Base-by-base conservation (phyloP, 768 basidiomycete species). In the Naganishia randhawae region DNA sequence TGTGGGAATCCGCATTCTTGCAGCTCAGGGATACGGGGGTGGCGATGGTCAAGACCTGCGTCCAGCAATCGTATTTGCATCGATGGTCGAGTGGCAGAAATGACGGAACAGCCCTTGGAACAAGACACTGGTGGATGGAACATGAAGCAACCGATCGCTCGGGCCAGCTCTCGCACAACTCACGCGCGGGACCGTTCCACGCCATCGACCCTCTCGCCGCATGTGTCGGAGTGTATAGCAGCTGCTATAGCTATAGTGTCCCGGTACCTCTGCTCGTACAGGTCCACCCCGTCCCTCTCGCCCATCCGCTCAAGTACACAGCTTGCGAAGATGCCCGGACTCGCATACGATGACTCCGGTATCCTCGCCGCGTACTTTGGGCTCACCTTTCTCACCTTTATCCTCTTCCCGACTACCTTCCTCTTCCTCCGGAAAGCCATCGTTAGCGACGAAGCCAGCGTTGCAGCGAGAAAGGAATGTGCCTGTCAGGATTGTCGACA, bases 301-400 rank as follows among this genome's bases (percentile, higher is more conserved):
- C 4, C 48, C 19, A 37, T 3, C 35, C 33, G 16, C 39, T 31
- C 45, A 27, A 25, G 13, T 45, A 2, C 17, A 45, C 42, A 22
- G 22, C 27, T 31, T n/a, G 50, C 29, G 53, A 68, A 39, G 29
- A 68, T 68, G 67, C 74, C 79, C 10, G 78, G 77, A 19, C 78
- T 80, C 62, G 74, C 75, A 25, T 82, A 82, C 69, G 81, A 82
- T 71, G 80, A 81, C 35, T 75, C 74, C n/a, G 79, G 78, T 39
- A 75, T 76, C 11, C 68, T 80, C 8, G 75, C 76, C 54, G 75
- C 78, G 63, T 97, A 93, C 82, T 97, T 97, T 81, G 81, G 92
- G 69, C 86, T 98, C 65, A 91, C 92, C 9, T 88, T 96, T 78
- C 87, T 97, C 72, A 86, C 87, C 66, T 84, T 97, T 72, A 75